phyloP scores from a whole-genome alignment of 441 rosid species.

The Populus hybrid region DNA sequence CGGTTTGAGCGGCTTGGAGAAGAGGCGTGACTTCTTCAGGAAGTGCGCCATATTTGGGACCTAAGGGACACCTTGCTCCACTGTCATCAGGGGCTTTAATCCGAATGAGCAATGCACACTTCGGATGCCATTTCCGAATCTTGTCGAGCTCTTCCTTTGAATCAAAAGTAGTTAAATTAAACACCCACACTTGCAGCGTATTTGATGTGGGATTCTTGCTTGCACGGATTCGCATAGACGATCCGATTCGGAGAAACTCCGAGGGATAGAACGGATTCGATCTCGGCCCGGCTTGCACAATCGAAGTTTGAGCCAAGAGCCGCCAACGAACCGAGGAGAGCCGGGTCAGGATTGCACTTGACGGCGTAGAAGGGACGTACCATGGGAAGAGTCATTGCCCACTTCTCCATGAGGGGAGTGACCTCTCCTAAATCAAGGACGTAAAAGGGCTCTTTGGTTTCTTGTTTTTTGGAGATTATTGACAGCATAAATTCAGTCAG shows the following conservation, averaged over 20 bases:
- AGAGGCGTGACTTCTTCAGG: slow-evolving; percentile 29
- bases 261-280: slow-evolving; percentile 30
- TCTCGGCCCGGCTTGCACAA: slow-evolving; percentile 35
- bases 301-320: slow-evolving; percentile 33
- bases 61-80: slow-evolving; percentile 27
- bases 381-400: slow-evolving; percentile 28
- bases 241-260: slow-evolving; percentile 31
- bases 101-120: slow-evolving; percentile 30
- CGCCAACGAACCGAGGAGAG: slow-evolving; percentile 28
- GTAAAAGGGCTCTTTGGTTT: slow-evolving; percentile 30
- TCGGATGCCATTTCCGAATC: slow-evolving; percentile 33
- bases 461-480: background rate
- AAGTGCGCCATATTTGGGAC: slow-evolving; percentile 33
- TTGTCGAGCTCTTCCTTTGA: slow-evolving; percentile 27
- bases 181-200: slow-evolving; percentile 35
- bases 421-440: slow-evolving; percentile 32
- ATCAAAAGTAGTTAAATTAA: slow-evolving; percentile 36
- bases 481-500: slow-evolving; percentile 10
- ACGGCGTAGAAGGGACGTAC: slow-evolving; percentile 39
- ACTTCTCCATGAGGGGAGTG: slow-evolving; percentile 14
- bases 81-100: slow-evolving; percentile 31
- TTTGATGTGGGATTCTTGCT: slow-evolving; percentile 30
- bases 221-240: slow-evolving; percentile 35
- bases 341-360: slow-evolving; percentile 37
- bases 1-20: slow-evolving; percentile 27